Evolutionary conservation across 1,284 basidiomycete species (phyloP).

Genomic region (Cronartium quercuum): DNA sequence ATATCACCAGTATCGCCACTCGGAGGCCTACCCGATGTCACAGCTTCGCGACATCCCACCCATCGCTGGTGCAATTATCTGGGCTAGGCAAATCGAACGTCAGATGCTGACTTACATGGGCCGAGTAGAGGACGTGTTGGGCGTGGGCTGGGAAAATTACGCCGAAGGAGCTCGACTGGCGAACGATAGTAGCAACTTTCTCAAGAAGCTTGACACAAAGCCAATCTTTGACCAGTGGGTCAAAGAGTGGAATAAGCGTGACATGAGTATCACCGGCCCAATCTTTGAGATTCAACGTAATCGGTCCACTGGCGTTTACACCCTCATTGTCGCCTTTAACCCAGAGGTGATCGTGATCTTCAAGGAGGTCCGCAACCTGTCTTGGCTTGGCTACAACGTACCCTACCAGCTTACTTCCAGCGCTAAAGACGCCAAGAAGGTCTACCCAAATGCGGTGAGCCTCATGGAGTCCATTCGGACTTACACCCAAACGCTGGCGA

Average conservation of each 20-base stretch:
- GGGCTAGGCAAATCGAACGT: conserved; percentile 95
- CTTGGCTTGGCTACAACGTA: conserved; percentile 92
- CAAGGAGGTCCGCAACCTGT: conserved; percentile 91
- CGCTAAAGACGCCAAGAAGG: conserved; percentile 95
- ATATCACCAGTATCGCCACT: conserved; percentile 87
- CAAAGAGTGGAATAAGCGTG: conserved; percentile 83
- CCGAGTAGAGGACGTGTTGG: conserved; percentile 97
- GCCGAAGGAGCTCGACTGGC: conserved; percentile 98
- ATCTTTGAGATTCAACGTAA: conserved; percentile 88
- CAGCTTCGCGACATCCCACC: conserved; percentile 95
- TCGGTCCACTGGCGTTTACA: conserved; percentile 61
- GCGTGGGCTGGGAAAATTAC: conserved; percentile 96
- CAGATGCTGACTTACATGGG: conserved; percentile 97
- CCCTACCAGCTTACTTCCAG: conserved; percentile 90
- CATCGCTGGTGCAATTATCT: conserved; percentile 94
- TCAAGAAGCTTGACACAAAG: conserved; percentile 87
- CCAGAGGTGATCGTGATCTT: conserved; percentile 95
- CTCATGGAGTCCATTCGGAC: conserved; percentile 97
- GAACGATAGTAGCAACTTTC: conserved; percentile 81
- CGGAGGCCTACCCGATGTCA: conserved; percentile 95
- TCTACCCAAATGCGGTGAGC: conserved; percentile 96
- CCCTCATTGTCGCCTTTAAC: conserved; percentile 93
- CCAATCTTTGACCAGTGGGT: conserved; percentile 96
- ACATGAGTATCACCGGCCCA: conserved; percentile 86
- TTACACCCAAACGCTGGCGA: conserved; percentile 84